Evolutionary conservation across 78 protist genomes (phyloP), one percentile per base, ranked within the genome.

Genomic region (Isochrysis galbana): DNA sequence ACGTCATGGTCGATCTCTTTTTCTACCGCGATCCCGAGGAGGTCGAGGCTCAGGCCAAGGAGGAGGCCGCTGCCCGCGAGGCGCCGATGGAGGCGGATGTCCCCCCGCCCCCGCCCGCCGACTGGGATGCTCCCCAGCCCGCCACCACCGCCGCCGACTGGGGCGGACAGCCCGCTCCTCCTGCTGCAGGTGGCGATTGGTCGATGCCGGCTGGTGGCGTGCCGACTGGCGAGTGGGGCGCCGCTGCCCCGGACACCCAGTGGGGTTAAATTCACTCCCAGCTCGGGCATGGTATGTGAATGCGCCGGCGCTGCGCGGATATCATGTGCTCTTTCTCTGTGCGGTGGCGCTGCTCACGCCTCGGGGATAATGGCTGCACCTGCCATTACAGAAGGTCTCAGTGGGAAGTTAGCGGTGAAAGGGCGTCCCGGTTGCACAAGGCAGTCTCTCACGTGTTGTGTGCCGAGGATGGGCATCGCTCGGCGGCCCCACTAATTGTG

Each of bases 1-100:
- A 96, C 89, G 98, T 98, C 91, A 97, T 97, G 95, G 97, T 97
- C 91, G 99, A 98, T 93, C 95, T 98, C 90, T 98, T 97, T 98
- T 92, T 98, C 97, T 96, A 96, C 97, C 97, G 98, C 86, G 98
- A 96, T 86, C 97, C 97, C 14, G 98, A 96, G 55, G 99, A 96
- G 92, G 91, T 32, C 34, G 94, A 95, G 94, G 92, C 17, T 25
- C 36, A 90, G 69, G 86, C 1, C 23, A 80, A 80, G 88, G 88
- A 80, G 39, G 88, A 44, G 34, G 41, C 32, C 36, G 88, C 48
- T 4, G n/a, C 36, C 22, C 55, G 55, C 88, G 88, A 80, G 32
- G 87, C 87, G 46, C 82, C 82, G 5, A 19, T 72, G 44, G 84
- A 77, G 34, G 47, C 21, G 46, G 47, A 10, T 46, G 29, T 39